Base-by-base conservation (phyloP, 2,329 filamentous ascomycete species). In the Exophiala mesophila region DNA sequence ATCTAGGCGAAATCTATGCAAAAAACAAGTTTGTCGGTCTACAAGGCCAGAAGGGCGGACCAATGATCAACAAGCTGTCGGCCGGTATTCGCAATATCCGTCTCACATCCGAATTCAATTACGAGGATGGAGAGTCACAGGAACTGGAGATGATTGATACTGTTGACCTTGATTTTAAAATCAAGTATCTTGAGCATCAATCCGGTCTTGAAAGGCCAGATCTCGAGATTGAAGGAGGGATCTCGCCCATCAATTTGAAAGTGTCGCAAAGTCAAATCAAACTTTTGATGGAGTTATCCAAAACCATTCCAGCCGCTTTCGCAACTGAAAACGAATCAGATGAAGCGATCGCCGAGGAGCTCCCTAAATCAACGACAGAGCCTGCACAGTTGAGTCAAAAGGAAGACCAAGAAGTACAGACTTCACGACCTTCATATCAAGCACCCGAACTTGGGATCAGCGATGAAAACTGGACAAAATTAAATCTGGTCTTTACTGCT, bases 131-230 rank as follows among this genome's bases (percentile, higher is more conserved):
- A 23, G 67, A 77, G 43, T 78, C 79, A 0, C 92, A 98, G 63
- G 88, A 95, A 61, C 72, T 98, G 5, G 88, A 98, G 61, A 84
- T 99, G 70, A 95, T 99, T 55, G 89, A 98, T 58, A 88, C 96
- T 55, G 88, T 98, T 9, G 92, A 98, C 60, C 71, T 99, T 17
- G 86, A 85, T 35, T 96, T 98, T 67, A 86, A 85, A 47, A 82
- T 98, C 52, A 94, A 85, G 2, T 90, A 96, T 63, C 79, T 89
- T 1, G 90, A 97, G 59, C 92, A 98, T 60, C 81, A 79, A 54
- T 64, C 77, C 21, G 85, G 84, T 10, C 72, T 77, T 39, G 82
- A 92, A 57, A 78, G 90, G 28, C 92, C 92, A 1, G 90, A 98
- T 58, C 82, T 88, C 36, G 90, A 97, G 65, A 82, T 98, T 15